Conservation (phyloP, 2,329 filamentous ascomycete genomes). For the Alternaria triticina region DNA sequence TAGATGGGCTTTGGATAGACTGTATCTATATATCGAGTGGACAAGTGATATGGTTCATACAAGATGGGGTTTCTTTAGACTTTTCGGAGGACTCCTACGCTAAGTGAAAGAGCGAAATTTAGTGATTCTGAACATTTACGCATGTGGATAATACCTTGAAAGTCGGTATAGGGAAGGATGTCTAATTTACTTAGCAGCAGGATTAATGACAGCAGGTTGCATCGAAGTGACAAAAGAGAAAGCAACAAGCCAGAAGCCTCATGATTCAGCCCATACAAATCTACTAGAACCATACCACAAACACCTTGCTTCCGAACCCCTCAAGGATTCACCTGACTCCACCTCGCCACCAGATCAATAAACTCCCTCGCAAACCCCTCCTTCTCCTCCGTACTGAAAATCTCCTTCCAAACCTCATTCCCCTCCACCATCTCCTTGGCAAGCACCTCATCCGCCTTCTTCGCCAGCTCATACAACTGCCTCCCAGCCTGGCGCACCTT, state of each 20-base stretch:
- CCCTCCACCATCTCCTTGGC: background rate
- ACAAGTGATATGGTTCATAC: background rate
- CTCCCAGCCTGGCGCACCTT: background rate
- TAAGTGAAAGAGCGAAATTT: no score
- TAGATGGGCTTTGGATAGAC: background rate
- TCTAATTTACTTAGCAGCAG: no score
- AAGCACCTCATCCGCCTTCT: background rate
- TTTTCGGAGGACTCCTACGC: background rate
- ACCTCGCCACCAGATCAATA: background rate
- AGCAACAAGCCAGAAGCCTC: no score
- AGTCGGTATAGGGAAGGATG: no score
- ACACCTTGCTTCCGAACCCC: background rate
- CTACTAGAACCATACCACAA: no score
- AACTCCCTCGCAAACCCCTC: background rate
- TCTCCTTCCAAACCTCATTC: background rate
- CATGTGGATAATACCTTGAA: no score
- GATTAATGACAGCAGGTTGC: background rate
- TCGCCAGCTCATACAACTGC: background rate
- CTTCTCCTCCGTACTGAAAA: background rate
- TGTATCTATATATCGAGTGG: no score
- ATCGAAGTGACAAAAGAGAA: rapidly evolving
- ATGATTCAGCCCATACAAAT: no score
- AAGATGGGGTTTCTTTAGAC: background rate
- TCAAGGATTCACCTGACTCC: background rate
- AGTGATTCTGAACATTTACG: no score